Conservation (phyloP, 2,329 filamentous ascomycete genomes). For the Talaromyces sp. region DNA sequence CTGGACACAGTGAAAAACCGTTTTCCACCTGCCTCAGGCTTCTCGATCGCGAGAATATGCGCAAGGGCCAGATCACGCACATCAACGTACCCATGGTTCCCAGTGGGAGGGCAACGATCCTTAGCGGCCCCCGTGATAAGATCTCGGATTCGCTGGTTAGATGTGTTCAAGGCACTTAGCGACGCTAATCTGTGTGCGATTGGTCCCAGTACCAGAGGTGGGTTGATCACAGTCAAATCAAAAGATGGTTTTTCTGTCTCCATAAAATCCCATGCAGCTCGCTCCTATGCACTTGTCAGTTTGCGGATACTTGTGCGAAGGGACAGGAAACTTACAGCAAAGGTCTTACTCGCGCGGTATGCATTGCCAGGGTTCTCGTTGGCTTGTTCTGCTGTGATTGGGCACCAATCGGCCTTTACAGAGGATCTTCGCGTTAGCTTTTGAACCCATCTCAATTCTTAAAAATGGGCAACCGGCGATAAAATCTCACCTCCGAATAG, state of each 20-base stretch:
- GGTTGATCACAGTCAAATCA: conserved; percentile 60
- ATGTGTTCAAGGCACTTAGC: conserved; percentile 66
- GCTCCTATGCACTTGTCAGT: conserved; percentile 44
- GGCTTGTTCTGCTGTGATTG: conserved; percentile 37
- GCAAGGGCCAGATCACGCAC: conserved; percentile 47
- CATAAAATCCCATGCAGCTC: conserved; percentile 64
- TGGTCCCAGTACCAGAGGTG: conserved; percentile 63
- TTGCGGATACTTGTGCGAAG: background rate
- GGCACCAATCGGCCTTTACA: conserved; percentile 39
- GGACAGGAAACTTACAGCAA: conserved; percentile 10
- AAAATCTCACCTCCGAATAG: conserved; percentile 16
- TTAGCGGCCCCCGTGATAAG: conserved; percentile 60
- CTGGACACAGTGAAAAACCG: conserved; percentile 43
- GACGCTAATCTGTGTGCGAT: conserved; percentile 62
- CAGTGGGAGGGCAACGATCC: conserved; percentile 58
- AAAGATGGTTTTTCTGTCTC: conserved; percentile 56
- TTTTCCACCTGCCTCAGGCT: conserved; percentile 40
- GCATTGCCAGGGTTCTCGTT: conserved; percentile 27
- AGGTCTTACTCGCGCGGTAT: conserved; percentile 54
- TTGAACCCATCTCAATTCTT: background rate
- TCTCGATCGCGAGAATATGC: conserved; percentile 45
- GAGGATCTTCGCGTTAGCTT: background rate
- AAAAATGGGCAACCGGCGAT: too few relatives aligned
- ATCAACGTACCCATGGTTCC: conserved; percentile 59
- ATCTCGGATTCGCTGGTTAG: conserved; percentile 66